Evolutionary conservation across 441 rosid species (phyloP).

Genomic region (Melastoma candidum): DNA sequence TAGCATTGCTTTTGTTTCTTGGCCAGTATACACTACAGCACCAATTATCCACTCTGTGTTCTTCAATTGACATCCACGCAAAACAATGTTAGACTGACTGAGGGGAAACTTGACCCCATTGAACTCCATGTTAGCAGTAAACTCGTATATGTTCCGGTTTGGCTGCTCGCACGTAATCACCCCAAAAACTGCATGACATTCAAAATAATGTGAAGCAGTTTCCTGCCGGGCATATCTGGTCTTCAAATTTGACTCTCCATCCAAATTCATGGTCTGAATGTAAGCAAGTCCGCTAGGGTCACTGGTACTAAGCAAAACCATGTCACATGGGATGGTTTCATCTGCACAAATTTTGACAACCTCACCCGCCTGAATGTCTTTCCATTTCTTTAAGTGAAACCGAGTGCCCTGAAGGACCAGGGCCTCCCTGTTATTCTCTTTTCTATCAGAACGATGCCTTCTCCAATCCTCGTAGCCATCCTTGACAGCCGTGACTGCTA

Average conservation of each 20-base stretch:
- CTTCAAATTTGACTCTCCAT: constrained; percentile 74
- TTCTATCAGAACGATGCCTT: constrained; percentile 70
- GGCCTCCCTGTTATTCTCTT: constrained; percentile 69
- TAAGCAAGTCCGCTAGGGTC: constrained; percentile 75
- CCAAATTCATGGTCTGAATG: constrained; percentile 81
- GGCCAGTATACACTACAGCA: constrained; percentile 74
- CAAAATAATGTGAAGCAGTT: constrained; percentile 37
- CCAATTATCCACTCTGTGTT: constrained; percentile 67
- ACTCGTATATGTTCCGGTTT: constrained; percentile 71
- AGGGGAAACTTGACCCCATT: constrained; percentile 46
- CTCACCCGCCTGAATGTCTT: constrained; percentile 58
- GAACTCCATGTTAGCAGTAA: constrained; percentile 71
- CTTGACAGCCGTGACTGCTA: constrained; percentile 69
- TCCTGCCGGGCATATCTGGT: constrained; percentile 76
- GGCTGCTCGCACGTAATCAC: constrained; percentile 70
- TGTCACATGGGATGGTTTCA: constrained; percentile 71
- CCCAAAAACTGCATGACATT: constrained; percentile 38
- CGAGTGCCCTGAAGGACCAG: constrained; percentile 41
- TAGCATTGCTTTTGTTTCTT: constrained; percentile 81
- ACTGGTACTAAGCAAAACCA: constrained; percentile 60
- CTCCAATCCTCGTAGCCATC: constrained; percentile 88
- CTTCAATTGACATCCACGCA: constrained; percentile 83
- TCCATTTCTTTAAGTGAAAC: constrained; percentile 50
- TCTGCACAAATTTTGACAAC: constrained; percentile 48
- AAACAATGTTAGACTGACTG: constrained; percentile 65